These are phyloP conservation scores for Cantharellus cinnabarinus DNA, from an alignment of 768 basidiomycete species.

Conservation along the genomic window DNA sequence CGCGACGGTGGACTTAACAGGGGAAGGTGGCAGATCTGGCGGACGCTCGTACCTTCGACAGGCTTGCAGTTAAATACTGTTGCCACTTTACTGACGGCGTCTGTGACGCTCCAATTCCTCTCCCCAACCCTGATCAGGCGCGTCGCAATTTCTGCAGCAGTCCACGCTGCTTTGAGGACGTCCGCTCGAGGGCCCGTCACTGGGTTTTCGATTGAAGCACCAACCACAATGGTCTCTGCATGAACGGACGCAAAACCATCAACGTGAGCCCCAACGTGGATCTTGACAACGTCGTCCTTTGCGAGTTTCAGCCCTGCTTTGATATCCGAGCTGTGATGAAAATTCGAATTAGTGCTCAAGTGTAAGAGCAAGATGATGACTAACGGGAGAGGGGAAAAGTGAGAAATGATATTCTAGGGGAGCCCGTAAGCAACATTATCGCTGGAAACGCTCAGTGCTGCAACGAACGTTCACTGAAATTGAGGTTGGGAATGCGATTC, in stretches of 20 bases:
- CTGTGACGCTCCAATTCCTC: slow-evolving; percentile 91
- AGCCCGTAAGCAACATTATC: too few species aligned
- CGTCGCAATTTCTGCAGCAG: slow-evolving; percentile 82
- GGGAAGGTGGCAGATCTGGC: background rate
- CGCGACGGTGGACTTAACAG: background rate
- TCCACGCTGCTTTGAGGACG: slow-evolving; percentile 82
- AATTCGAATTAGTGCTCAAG: slow-evolving; percentile 15
- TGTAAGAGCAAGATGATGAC: slow-evolving; percentile 16
- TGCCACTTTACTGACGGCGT: slow-evolving; percentile 54
- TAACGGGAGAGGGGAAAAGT: slow-evolving; percentile 89
- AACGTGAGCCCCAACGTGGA: slow-evolving; percentile 92
- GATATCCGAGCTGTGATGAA: slow-evolving; percentile 41
- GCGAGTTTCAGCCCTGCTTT: slow-evolving; percentile 45
- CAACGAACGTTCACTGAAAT: slow-evolving; percentile 55
- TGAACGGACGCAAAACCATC: slow-evolving; percentile 89
- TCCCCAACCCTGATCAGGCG: slow-evolving; percentile 77
- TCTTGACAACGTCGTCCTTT: slow-evolving; percentile 84
- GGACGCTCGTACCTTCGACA: slow-evolving; percentile 52
- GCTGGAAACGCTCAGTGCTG: background rate
- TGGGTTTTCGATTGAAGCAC: slow-evolving; percentile 49
- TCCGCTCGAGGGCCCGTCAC: slow-evolving; percentile 78
- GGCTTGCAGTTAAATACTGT: slow-evolving; percentile 70
- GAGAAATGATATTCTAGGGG: slow-evolving; percentile 53
- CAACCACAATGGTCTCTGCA: slow-evolving; percentile 84
- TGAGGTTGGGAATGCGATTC: slow-evolving; percentile 84